Evolutionary conservation across 176 grass and related monocot genomes (phyloP).

Genomic region (Eleusine indica): DNA sequence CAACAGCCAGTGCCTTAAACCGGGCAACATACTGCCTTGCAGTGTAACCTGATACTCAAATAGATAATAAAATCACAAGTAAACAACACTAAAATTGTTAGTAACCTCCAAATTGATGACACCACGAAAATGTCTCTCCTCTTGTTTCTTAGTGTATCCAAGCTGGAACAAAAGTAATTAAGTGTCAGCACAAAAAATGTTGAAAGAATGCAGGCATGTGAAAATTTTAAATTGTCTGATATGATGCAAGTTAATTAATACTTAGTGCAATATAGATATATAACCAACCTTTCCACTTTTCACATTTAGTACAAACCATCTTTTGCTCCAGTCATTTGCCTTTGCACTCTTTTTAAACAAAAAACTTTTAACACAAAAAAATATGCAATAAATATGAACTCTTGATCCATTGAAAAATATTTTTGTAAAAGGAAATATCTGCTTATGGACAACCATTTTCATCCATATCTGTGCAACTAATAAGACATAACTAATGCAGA

Average conservation of each 20-base stretch:
- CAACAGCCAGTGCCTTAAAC: too few species aligned
- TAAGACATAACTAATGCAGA: not conserved
- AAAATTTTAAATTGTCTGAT: slow-evolving; percentile 27
- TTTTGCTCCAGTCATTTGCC: slow-evolving; percentile 74
- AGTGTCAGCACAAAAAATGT: slow-evolving; percentile 12
- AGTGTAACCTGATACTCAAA: too few species aligned
- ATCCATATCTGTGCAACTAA: not conserved
- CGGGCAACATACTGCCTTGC: too few species aligned
- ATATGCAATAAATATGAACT: not conserved
- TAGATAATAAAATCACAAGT: too few species aligned
- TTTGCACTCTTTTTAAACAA: slow-evolving; percentile 76
- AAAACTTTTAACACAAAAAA: slow-evolving; percentile 57
- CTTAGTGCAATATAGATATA: not conserved
- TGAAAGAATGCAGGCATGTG: not conserved
- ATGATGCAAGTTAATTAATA: not conserved
- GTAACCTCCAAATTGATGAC: slow-evolving; percentile 81
- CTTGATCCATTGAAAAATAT: not conserved
- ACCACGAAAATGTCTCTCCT: slow-evolving; percentile 80
- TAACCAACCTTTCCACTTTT: slow-evolving; percentile 69
- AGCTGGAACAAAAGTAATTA: slow-evolving; percentile 53
- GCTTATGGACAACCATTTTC: not conserved
- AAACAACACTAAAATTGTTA: too few species aligned
- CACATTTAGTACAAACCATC: slow-evolving; percentile 96
- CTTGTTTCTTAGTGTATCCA: slow-evolving; percentile 91
- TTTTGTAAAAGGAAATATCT: not conserved